Percentiles rank a stretch among this genome's conserved stretches.
Conservation (phyloP, 2,329 filamentous ascomycete species). For the Colletotrichum destructivum region DNA sequence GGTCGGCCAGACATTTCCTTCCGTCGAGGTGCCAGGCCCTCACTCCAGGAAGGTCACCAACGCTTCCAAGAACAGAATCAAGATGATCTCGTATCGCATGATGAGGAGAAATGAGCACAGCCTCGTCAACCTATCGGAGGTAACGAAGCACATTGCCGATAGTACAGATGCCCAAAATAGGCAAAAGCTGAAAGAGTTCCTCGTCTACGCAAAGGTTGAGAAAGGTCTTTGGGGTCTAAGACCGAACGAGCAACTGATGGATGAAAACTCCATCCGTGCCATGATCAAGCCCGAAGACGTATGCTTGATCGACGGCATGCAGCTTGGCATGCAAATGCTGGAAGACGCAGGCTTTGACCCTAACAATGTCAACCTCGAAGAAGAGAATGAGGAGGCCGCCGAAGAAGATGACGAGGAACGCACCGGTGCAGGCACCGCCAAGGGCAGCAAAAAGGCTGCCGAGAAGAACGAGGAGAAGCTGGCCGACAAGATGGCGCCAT, state of each 20-base stretch:
- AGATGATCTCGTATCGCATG: conserved; percentile 94
- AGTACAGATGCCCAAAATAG: conserved; percentile 96
- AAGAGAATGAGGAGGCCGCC: conserved; percentile 74
- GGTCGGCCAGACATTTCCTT: conserved; percentile 94
- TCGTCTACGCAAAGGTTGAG: conserved; percentile 88
- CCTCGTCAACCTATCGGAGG: conserved; percentile 82
- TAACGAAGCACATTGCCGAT: conserved; percentile 92
- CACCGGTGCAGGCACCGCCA: conserved; percentile 49
- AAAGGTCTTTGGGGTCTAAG: conserved; percentile 88
- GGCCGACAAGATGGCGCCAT: conserved; percentile 92
- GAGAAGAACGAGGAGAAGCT: conserved; percentile 78
- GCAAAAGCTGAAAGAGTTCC: conserved; percentile 97
- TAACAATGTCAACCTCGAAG: conserved; percentile 73
- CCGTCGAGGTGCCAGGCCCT: conserved; percentile 91
- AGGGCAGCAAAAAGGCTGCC: conserved; percentile 61
- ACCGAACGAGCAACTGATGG: conserved; percentile 80
- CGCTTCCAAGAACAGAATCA: conserved; percentile 95
- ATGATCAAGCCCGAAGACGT: conserved; percentile 98
- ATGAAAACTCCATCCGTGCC: conserved; percentile 83
- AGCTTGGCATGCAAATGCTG: conserved; percentile 91
- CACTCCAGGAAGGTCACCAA: conserved; percentile 97
- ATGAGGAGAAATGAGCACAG: conserved; percentile 82
- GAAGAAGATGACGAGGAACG: conserved; percentile 62
- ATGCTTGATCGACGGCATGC: conserved; percentile 95
- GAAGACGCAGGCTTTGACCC: conserved; percentile 90